A percentile compares a stretch with the other conserved stretches of the same genome.
Conservation (phyloP, 2,329 filamentous ascomycete species). For the Fusarium humuli region DNA sequence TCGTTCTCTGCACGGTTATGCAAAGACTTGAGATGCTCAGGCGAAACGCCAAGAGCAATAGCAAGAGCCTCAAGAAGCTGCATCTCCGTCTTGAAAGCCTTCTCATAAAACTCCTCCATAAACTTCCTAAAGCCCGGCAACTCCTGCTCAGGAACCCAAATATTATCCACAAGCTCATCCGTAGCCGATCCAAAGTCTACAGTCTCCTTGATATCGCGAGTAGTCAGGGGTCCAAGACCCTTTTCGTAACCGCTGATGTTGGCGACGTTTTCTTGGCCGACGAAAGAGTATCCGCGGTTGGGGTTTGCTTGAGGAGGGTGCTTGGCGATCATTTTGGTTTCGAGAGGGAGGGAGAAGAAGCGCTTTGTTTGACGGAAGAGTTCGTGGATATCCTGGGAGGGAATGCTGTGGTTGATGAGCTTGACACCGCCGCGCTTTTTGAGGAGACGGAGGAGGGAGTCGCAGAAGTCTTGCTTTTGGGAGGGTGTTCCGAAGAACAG, state of each 20-base stretch:
- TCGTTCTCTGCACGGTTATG: conserved; percentile 70
- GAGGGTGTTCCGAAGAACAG: conserved; percentile 45
- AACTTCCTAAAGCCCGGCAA: conserved; percentile 43
- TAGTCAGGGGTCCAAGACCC: conserved; percentile 64
- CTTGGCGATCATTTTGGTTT: conserved; percentile 49
- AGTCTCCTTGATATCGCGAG: conserved; percentile 60
- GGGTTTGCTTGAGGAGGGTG: conserved; percentile 51
- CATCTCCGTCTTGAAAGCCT: conserved; percentile 77
- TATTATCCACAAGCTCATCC: conserved; percentile 47
- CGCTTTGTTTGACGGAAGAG: conserved; percentile 44
- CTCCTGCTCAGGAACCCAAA: conserved; percentile 46
- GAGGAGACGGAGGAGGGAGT: conserved; percentile 38
- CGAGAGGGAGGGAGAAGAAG: conserved; percentile 51
- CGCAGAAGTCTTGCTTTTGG: conserved; percentile 44
- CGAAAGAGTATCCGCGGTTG: conserved; percentile 53
- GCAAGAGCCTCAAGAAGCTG: conserved; percentile 82
- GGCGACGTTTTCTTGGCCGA: conserved; percentile 52
- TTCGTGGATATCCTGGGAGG: conserved; percentile 36
- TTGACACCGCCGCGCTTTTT: conserved; percentile 45
- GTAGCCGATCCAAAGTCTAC: conserved; percentile 54
- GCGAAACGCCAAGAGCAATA: conserved; percentile 75
- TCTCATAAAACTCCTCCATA: conserved; percentile 70
- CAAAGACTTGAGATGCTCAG: conserved; percentile 74
- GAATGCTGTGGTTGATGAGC: conserved; percentile 45
- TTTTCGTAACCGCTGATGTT: conserved; percentile 51